Evolutionary conservation across 2,329 filamentous ascomycete species (phyloP).

Genomic region (Alternaria brassicicola): DNA sequence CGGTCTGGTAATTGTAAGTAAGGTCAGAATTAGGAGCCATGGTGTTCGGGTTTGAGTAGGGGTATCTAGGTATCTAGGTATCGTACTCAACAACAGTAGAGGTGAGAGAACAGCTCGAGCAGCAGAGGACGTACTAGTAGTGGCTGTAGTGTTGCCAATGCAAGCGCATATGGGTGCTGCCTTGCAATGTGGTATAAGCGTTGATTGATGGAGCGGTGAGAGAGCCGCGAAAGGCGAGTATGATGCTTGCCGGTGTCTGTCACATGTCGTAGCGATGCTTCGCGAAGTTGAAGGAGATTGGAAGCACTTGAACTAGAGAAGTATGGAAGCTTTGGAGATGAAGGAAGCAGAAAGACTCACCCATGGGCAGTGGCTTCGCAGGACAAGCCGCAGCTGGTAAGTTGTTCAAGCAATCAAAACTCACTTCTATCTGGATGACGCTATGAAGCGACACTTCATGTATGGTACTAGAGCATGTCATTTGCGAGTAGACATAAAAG

Average conservation of each 20-base stretch:
- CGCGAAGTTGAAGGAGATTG: neutral
- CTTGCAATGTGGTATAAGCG: neutral
- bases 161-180: neutral
- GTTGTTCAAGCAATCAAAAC: neutral
- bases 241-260: no score
- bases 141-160: neutral
- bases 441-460: neutral
- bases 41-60: neutral
- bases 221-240: neutral
- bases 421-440: neutral
- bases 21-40: slow-evolving; percentile 3
- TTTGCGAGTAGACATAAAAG: neutral
- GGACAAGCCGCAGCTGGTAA: neutral
- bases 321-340: neutral
- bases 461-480: neutral
- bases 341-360: no score
- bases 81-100: slow-evolving; percentile 4
- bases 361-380: neutral
- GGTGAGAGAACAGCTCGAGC: neutral
- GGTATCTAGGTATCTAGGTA: neutral
- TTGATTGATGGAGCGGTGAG: slow-evolving; percentile 2
- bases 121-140: neutral
- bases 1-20: neutral
- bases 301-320: neutral
- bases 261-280: neutral